Evolutionary conservation across 257 asterid species (phyloP).

Genomic region (Fraxinus excelsior): DNA sequence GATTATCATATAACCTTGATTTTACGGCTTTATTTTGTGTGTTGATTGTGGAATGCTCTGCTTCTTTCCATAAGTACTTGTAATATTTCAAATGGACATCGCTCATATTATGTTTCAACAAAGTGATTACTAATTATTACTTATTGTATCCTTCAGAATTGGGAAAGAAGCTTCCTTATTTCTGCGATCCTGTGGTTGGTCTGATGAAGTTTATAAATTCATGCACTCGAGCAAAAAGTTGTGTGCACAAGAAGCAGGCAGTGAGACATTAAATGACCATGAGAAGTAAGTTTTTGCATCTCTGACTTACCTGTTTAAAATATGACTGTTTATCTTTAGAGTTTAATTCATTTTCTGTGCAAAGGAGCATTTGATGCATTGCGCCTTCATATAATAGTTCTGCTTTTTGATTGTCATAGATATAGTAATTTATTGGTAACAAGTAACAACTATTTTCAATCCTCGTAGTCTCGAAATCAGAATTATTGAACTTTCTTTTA

Average conservation of each 20-base stretch:
- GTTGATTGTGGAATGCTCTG: conserved; percentile 3
- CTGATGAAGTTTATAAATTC: conserved; percentile 62
- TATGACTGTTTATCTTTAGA: conserved; percentile 7
- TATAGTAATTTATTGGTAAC: not conserved
- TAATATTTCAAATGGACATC: not conserved
- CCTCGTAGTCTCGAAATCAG: not conserved
- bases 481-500: not conserved
- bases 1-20: not conserved
- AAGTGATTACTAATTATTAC: conserved; percentile 19
- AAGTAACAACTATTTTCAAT: not conserved
- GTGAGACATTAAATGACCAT: conserved; percentile 33
- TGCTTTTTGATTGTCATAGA: not conserved
- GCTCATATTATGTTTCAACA: conserved; percentile 9
- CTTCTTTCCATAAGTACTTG: not conserved
- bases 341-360: conserved; percentile 19
- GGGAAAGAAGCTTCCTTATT: conserved; percentile 67
- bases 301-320: not conserved
- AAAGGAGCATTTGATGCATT: conserved; percentile 15
- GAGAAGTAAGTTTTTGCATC: conserved; percentile 64
- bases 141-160: conserved; percentile 54
- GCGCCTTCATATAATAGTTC: not conserved
- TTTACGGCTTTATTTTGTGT: conserved; percentile 22
- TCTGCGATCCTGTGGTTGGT: conserved; percentile 83
- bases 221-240: conserved; percentile 68
- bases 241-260: conserved; percentile 44